phyloP scores from a whole-genome alignment of 306 rosid genomes.

The Dalbergia oliveri region DNA sequence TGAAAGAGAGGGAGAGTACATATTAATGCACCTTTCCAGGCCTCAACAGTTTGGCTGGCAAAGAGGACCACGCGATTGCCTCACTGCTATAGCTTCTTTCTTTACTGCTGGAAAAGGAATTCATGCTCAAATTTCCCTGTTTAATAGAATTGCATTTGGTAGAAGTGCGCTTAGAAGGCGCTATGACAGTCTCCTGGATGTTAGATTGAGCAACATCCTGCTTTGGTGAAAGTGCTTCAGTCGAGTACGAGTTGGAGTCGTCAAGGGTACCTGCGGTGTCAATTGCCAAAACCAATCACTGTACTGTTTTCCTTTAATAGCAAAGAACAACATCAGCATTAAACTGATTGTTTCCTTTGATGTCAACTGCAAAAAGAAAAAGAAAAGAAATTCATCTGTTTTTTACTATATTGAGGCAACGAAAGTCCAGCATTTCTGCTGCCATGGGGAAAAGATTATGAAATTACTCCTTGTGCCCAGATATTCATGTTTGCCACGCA shows the following conservation, averaged over 20 bases:
- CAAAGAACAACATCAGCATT: not conserved
- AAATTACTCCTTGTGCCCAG: conserved; percentile 1
- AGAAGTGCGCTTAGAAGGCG: conserved; percentile 55
- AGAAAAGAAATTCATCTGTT: not conserved
- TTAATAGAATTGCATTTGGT: conserved; percentile 55
- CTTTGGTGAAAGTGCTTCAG: conserved; percentile 59
- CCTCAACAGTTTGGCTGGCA: conserved; percentile 74
- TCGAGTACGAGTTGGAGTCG: conserved; percentile 50
- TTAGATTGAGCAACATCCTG: conserved; percentile 53
- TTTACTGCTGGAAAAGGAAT: conserved; percentile 54
- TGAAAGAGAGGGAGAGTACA: conserved; percentile 20
- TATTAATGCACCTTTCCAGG: conserved; percentile 73
- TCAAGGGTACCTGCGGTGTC: conserved; percentile 56
- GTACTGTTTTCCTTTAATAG: not conserved
- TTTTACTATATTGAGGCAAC: conserved; percentile 11
- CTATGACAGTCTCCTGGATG: conserved; percentile 50
- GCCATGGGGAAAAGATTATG: not conserved
- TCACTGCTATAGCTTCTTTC: conserved; percentile 57
- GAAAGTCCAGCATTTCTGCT: conserved; percentile 12
- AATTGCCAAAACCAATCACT: conserved; percentile 42
- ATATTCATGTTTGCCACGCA: conserved; percentile 5
- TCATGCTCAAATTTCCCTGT: conserved; percentile 68
- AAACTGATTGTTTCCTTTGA: conserved; percentile 10
- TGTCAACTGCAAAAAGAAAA: not conserved
- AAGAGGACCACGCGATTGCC: conserved; percentile 67